These are phyloP conservation scores for Barnettozyma sp. DNA, from an alignment of 805 yeast genomes.

Conservation along the genomic window DNA sequence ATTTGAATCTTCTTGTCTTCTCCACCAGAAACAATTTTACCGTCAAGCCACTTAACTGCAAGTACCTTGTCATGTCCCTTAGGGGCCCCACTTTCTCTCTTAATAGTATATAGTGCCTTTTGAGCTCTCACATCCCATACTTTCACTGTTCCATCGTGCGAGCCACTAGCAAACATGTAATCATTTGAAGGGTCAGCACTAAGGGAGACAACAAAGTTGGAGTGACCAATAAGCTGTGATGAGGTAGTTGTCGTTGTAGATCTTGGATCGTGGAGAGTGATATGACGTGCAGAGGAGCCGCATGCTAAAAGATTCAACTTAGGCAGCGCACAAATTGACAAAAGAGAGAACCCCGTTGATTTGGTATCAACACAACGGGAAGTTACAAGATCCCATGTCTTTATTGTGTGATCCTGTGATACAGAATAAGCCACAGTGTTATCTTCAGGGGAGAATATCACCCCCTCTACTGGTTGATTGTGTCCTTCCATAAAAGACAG, in stretches of 20 bases:
- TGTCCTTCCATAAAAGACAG: constrained; percentile 76
- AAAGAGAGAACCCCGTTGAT: constrained; percentile 76
- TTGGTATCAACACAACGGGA: constrained; percentile 80
- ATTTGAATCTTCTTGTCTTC: constrained; percentile 90
- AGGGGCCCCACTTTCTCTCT: constrained; percentile 53
- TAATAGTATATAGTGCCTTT: constrained; percentile 71
- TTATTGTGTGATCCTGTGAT: constrained; percentile 90
- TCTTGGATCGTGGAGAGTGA: constrained; percentile 89
- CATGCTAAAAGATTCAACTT: constrained; percentile 68
- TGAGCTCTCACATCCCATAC: constrained; percentile 94
- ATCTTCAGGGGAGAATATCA: constrained; percentile 67
- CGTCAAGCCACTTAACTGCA: constrained; percentile 76
- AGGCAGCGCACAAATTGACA: constrained; percentile 66
- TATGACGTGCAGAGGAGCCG: constrained; percentile 98
- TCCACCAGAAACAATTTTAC: constrained; percentile 89
- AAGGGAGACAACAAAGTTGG: constrained; percentile 80
- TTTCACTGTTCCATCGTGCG: constrained; percentile 94
- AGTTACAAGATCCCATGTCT: constrained; percentile 95
- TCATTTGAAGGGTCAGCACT: constrained; percentile 70
- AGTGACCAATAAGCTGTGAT: constrained; percentile 80
- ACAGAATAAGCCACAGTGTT: constrained; percentile 84
- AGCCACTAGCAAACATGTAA: constrained; percentile 79
- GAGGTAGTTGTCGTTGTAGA: constrained; percentile 53
- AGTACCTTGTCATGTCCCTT: constrained; percentile 61
- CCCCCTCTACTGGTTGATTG: constrained; percentile 79